Conservation (phyloP, 306 rosid genomes). For the Quercus bicolor region DNA sequence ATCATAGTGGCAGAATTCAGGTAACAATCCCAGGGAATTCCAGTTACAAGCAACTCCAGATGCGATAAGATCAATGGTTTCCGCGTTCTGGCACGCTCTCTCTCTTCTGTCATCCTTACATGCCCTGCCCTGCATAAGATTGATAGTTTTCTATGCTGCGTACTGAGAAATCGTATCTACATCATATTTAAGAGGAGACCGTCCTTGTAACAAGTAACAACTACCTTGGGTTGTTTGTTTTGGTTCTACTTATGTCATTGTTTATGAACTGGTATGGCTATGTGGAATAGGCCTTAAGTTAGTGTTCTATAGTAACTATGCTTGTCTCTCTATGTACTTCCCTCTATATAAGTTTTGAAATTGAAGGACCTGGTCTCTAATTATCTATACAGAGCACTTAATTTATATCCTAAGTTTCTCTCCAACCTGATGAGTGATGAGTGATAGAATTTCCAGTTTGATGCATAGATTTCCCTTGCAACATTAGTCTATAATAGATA, state of each 20-base stretch:
- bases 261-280: background rate
- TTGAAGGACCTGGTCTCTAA: too few species aligned
- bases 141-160: background rate
- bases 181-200: background rate
- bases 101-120: conserved; percentile 75
- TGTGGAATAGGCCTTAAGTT: background rate
- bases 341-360: too few species aligned
- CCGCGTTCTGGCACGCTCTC: conserved; percentile 37
- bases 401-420: too few species aligned
- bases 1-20: conserved; percentile 39
- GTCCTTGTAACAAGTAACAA: background rate
- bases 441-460: too few species aligned
- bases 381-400: too few species aligned
- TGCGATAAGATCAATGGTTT: conserved; percentile 32
- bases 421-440: too few species aligned
- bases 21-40: conserved; percentile 43
- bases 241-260: background rate
- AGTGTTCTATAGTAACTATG: too few species aligned
- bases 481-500: too few species aligned
- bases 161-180: background rate
- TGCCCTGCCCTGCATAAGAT: background rate
- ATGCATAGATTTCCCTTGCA: too few species aligned
- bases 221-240: background rate
- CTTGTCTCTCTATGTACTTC: too few species aligned
- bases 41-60: conserved; percentile 46